These are phyloP conservation scores for Sphaerobolus stellatus DNA, from an alignment of 1,284 basidiomycete genomes.

Conservation along the genomic window DNA sequence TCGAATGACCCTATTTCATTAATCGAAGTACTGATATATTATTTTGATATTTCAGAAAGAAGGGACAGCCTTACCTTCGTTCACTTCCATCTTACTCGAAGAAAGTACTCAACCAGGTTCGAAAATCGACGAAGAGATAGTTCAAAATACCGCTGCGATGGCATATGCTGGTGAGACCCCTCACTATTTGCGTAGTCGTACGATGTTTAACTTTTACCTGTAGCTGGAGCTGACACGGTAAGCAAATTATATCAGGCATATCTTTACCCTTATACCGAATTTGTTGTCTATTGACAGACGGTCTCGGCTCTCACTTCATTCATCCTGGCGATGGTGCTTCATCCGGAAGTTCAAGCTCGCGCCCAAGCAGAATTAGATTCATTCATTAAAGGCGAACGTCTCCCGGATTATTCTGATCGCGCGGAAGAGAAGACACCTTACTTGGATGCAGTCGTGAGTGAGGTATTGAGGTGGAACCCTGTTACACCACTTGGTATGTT, in stretches of 20 bases:
- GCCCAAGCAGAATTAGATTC: conserved; percentile 10
- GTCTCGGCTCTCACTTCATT: conserved; percentile 3
- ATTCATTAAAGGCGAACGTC: neutral
- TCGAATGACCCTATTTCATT: too few relatives aligned
- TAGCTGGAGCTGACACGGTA: conserved; percentile 6
- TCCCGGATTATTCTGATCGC: conserved; percentile 1
- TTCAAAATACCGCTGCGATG: conserved; percentile 4
- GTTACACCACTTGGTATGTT: conserved; percentile 24
- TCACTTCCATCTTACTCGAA: conserved; percentile 53
- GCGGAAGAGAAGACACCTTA: conserved; percentile 29
- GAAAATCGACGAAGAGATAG: conserved; percentile 4
- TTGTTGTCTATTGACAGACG: neutral
- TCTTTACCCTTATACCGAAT: neutral
- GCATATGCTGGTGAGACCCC: conserved; percentile 7
- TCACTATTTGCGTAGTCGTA: too few relatives aligned
- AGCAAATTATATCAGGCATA: neutral
- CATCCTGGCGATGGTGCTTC: conserved; percentile 9
- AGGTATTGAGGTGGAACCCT: conserved; percentile 36
- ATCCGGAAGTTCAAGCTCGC: conserved; percentile 6
- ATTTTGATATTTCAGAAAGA: conserved; percentile 19
- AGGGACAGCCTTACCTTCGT: conserved; percentile 50
- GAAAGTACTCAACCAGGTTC: conserved; percentile 6
- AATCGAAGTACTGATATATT: neutral
- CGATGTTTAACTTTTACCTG: neutral
- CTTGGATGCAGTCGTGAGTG: conserved; percentile 35